Evolutionary conservation across 2,329 filamentous ascomycete species (phyloP).

Genomic region (Calonectria hongkongensis): DNA sequence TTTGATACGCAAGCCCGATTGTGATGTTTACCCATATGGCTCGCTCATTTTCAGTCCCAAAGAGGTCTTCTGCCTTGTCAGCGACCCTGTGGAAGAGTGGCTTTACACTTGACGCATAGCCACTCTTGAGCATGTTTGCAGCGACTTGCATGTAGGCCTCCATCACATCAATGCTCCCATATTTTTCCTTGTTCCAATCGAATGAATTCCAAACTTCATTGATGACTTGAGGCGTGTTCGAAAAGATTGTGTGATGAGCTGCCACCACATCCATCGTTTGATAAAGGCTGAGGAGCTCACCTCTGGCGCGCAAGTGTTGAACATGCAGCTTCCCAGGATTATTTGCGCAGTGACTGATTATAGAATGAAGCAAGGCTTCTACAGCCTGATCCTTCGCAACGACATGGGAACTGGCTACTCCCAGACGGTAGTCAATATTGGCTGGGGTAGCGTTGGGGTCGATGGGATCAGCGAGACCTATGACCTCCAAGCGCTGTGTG

Average conservation of each 20-base stretch:
- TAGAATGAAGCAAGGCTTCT: background rate
- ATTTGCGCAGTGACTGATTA: conserved; percentile 10
- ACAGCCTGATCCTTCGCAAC: background rate
- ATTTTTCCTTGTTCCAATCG: conserved; percentile 4
- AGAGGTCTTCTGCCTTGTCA: background rate
- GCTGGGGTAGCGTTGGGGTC: background rate
- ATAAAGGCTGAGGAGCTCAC: conserved; percentile 20
- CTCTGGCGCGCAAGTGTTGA: conserved; percentile 5
- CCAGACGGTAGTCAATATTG: conserved; percentile 4
- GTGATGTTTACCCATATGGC: conserved; percentile 23
- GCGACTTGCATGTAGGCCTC: conserved; percentile 26
- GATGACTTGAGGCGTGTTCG: background rate
- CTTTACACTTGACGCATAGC: background rate
- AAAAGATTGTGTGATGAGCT: background rate
- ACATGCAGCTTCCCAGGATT: background rate
- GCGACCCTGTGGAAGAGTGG: background rate
- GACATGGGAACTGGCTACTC: conserved; percentile 5
- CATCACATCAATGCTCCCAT: conserved; percentile 11
- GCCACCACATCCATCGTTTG: background rate
- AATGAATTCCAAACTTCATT: background rate
- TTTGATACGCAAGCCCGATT: conserved; percentile 28
- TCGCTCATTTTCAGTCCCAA: conserved; percentile 7
- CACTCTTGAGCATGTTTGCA: conserved; percentile 28
- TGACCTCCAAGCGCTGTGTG: background rate
- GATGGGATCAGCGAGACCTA: background rate